These are phyloP conservation scores for Mortierella sp. DNA, from an alignment of 371 early-diverging fungal genomes.

Conservation along the genomic window DNA sequence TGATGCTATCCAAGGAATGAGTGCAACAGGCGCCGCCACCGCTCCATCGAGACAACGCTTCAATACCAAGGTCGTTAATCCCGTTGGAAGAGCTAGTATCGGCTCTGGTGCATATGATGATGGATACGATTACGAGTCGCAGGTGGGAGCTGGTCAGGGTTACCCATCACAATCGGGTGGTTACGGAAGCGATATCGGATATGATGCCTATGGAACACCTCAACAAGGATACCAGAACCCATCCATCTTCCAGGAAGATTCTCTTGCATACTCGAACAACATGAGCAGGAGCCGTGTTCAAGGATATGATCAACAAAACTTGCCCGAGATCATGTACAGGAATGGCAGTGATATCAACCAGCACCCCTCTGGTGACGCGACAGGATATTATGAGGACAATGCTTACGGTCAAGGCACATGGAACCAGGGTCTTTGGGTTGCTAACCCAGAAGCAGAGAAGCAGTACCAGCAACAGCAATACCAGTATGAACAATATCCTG, in stretches of 20 bases:
- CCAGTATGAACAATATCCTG: slow-evolving; percentile 5
- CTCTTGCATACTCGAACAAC: slow-evolving; percentile 23
- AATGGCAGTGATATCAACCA: slow-evolving; percentile 35
- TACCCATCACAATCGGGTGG: slow-evolving; percentile 14
- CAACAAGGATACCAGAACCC: slow-evolving; percentile 42
- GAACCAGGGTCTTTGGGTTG: slow-evolving; percentile 40
- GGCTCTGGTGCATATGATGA: slow-evolving; percentile 23
- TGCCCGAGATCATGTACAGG: slow-evolving; percentile 55
- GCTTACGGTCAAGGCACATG: slow-evolving; percentile 33
- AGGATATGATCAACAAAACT: slow-evolving; percentile 36
- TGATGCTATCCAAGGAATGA: slow-evolving; percentile 44
- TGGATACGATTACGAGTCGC: slow-evolving; percentile 30
- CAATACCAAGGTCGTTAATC: neutral
- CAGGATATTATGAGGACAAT: slow-evolving; percentile 42
- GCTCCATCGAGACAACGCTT: neutral
- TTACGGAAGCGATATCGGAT: slow-evolving; percentile 30
- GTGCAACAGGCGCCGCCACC: slow-evolving; percentile 7
- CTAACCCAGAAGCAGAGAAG: slow-evolving; percentile 31
- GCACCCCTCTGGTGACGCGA: slow-evolving; percentile 24
- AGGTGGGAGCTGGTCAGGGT: slow-evolving; percentile 6
- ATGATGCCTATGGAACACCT: slow-evolving; percentile 40
- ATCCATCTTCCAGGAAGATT: slow-evolving; percentile 56
- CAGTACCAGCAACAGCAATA: slow-evolving; percentile 21
- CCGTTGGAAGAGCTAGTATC: neutral
- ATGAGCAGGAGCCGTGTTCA: slow-evolving; percentile 15